phyloP scores from a whole-genome alignment of 2,329 filamentous ascomycete species.

The Ampelomyces quisqualis region DNA sequence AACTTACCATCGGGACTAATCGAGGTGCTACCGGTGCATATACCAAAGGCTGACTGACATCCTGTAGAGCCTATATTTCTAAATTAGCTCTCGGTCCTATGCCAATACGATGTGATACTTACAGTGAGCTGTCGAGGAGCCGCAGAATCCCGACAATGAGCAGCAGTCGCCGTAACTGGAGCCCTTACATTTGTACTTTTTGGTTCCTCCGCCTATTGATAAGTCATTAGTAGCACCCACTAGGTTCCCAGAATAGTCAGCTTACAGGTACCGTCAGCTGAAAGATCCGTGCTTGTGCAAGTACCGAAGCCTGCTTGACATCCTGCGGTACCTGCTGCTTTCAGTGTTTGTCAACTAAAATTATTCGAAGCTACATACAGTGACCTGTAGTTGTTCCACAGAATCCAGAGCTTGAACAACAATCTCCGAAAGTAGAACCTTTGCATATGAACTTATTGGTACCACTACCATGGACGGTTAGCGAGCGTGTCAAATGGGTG shows the following conservation, averaged over 20 bases:
- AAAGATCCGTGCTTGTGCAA: conserved; percentile 4
- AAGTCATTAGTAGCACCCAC: not conserved
- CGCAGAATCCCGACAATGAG: not conserved
- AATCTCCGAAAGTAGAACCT: conserved; percentile 11
- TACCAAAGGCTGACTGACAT: not conserved
- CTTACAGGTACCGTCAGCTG: conserved; percentile 2
- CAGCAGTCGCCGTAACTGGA: not conserved
- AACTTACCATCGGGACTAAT: not conserved
- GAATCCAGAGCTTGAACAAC: conserved; percentile 6
- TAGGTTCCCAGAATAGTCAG: not conserved
- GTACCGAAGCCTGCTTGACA: conserved; percentile 5
- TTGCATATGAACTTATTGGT: conserved; percentile 3
- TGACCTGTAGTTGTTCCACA: conserved; percentile 6
- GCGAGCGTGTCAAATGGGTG: not conserved
- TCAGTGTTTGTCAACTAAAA: not conserved
- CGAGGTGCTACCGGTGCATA: not conserved
- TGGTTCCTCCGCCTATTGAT: conserved; percentile 2
- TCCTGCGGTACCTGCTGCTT: conserved; percentile 1
- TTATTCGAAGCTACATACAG: not conserved
- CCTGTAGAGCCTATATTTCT: not conserved
- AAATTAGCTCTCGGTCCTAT: not conserved
- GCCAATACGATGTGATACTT: not conserved
- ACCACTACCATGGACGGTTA: conserved; percentile 1
- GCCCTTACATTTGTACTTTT: conserved; percentile 4
- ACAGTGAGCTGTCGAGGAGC: conserved; percentile 11